A percentile compares a stretch with the other conserved stretches of the same genome.
These are phyloP conservation scores for Phialocephala subalpina DNA, from an alignment of 2,329 filamentous ascomycete genomes.

Conservation along the genomic window DNA sequence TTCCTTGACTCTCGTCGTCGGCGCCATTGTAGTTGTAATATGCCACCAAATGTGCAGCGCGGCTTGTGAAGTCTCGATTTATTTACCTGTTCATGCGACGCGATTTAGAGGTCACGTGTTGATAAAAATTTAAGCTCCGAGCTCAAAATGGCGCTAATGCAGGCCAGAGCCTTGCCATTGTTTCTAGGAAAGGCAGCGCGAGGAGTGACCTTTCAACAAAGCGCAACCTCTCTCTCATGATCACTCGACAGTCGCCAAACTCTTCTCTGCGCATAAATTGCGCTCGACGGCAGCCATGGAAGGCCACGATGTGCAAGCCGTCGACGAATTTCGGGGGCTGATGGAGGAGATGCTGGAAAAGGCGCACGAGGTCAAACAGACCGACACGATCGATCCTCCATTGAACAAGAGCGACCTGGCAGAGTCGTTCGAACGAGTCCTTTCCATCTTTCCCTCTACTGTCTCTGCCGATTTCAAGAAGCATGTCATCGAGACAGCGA, in stretches of 20 bases:
- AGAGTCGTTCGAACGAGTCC: constrained; percentile 55
- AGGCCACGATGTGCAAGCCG: constrained; percentile 59
- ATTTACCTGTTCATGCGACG: constrained; percentile 16
- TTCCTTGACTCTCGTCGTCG: constrained; percentile 40
- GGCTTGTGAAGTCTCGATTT: constrained; percentile 9
- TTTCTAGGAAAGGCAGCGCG: constrained; percentile 2
- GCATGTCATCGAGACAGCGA: constrained; percentile 80
- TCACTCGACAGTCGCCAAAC: constrained; percentile 4
- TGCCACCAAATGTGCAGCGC: constrained; percentile 24
- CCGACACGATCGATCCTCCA: constrained; percentile 73
- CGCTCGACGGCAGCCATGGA: constrained; percentile 52
- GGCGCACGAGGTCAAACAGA: constrained; percentile 66
- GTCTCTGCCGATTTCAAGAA: constrained; percentile 44
- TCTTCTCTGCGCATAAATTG: constrained; percentile 8
- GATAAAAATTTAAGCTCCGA: constrained; percentile 10
- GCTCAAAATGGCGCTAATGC: constrained; percentile 7
- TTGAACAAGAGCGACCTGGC: constrained; percentile 74
- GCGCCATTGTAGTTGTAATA: constrained; percentile 40
- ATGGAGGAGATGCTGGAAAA: constrained; percentile 65
- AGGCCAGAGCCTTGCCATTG: neutral
- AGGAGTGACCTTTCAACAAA: constrained; percentile 6
- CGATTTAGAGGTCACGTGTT: constrained; percentile 10
- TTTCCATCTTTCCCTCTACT: constrained; percentile 45
- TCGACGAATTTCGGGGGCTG: constrained; percentile 60
- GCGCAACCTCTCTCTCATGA: neutral